phyloP scores from a whole-genome alignment of 108 stramenopile species.

The Nitzschia sp. region DNA sequence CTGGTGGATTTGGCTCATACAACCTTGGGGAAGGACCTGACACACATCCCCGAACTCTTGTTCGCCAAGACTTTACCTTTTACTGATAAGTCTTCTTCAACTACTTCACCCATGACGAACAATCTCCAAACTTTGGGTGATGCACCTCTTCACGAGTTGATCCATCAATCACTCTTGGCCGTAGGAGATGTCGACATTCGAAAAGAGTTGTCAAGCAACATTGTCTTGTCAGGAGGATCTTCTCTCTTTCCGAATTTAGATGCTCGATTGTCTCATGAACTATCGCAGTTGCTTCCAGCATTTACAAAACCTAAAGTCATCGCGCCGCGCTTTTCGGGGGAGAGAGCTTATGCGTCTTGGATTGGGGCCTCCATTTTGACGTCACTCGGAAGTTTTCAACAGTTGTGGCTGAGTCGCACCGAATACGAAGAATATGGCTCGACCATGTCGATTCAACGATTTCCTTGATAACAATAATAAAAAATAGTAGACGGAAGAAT shows the following conservation, averaged over 20 bases:
- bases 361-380: conserved; percentile 95
- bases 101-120: conserved; percentile 2
- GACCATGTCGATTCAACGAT: conserved; percentile 71
- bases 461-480: too few relatives aligned
- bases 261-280: conserved; percentile 66
- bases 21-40: conserved; percentile 61
- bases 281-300: conserved; percentile 51
- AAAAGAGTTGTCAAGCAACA: conserved; percentile 76
- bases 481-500: too few relatives aligned
- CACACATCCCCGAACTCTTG: conserved; percentile 62
- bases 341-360: conserved; percentile 86
- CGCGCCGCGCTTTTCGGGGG: conserved; percentile 57
- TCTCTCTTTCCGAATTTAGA: conserved; percentile 70
- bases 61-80: conserved; percentile 65
- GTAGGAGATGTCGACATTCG: conserved; percentile 80
- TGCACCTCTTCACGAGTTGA: conserved; percentile 68
- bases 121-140: conserved; percentile 34
- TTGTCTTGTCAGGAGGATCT: conserved; percentile 70
- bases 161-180: conserved; percentile 66
- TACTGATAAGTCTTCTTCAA: not conserved
- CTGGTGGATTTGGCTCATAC: conserved; percentile 47
- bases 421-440: conserved; percentile 96
- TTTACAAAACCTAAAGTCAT: conserved; percentile 73
- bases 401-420: conserved; percentile 90
- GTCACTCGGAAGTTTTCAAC: conserved; percentile 95